Evolutionary conservation across 345 rosid genomes (phyloP), one percentile per base, ranked within the genome.

Genomic region (Conringia planisiliqua): DNA sequence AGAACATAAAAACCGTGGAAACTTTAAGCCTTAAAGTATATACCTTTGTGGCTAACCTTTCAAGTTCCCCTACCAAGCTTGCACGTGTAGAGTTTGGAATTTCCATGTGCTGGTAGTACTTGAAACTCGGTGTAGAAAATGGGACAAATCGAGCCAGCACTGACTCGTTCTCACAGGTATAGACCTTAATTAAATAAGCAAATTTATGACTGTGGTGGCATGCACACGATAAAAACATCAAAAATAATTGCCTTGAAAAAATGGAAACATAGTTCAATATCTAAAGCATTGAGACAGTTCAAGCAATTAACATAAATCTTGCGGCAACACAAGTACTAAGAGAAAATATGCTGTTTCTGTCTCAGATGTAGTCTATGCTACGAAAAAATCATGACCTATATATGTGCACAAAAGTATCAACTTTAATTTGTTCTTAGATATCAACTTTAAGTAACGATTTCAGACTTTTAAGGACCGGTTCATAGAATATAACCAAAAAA

Each of bases 111-210:
- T 76, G 36, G 77, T 85, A 92, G 65, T 69, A 44, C 78, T 78
- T 85, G 84, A 89, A 89, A 66, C 79, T 85, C 17, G 88, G 81
- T 42, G 79, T 86, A 17, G 97, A 75, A 77, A 84, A 84, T 52
- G 97, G 91, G 65, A 92, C 72, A 58, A 43, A 89, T 33, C 77
- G 56, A 17, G 96, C 84, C 54, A 90, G 72, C 51, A 79, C 90
- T 2, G 96, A 81, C 75, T 90, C 96, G 17, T 72, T 81, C 43
- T 7, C 39, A 62, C 93, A 86, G 8, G 97, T 92, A 71, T 88
- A 88, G 51, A 95, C 91, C 97, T 94, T 83, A 52, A 83, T 30
- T 33, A 46, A 12, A 38, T 29, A 65, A 71, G 72, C 61, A 32
- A 61, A 61, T 57, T 20, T 4, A 27, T 66, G 18, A 73, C 22